phyloP scores from a whole-genome alignment of 83 land plant species.

The Diphasiastrum complanatum region DNA sequence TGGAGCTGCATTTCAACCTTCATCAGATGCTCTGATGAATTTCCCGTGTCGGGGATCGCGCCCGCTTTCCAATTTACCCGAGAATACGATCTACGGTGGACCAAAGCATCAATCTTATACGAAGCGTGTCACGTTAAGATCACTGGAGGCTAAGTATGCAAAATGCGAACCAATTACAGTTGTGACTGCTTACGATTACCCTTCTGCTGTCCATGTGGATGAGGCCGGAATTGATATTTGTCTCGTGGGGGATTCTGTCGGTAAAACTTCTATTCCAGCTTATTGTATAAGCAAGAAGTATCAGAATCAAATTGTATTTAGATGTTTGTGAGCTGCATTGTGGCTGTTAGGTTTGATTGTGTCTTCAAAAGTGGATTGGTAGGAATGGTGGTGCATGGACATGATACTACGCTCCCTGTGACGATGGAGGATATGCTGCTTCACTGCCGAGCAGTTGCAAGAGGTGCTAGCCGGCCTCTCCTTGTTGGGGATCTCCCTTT shows the following conservation, averaged over 20 bases:
- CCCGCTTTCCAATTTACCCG: constrained; percentile 84
- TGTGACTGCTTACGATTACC: constrained; percentile 96
- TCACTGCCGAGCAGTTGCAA: constrained; percentile 89
- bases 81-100: constrained; percentile 81
- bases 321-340: background rate
- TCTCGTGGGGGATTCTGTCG: constrained; percentile 88
- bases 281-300: background rate
- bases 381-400: constrained; percentile 97
- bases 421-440: constrained; percentile 86
- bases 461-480: constrained; percentile 75
- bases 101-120: constrained; percentile 57
- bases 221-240: constrained; percentile 80
- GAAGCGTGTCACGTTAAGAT: constrained; percentile 59
- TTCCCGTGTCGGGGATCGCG: too few species aligned
- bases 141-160: constrained; percentile 50
- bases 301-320: background rate
- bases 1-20: too few species aligned
- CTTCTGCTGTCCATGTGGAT: constrained; percentile 88
- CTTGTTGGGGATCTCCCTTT: constrained; percentile 92
- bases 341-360: background rate
- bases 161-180: constrained; percentile 63
- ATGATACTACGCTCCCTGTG: constrained; percentile 92
- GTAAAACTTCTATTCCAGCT: background rate
- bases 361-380: too few species aligned
- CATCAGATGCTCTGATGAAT: too few species aligned